Conservation (phyloP, 2,329 filamentous ascomycete genomes). For the Epichloe brachyelytri region DNA sequence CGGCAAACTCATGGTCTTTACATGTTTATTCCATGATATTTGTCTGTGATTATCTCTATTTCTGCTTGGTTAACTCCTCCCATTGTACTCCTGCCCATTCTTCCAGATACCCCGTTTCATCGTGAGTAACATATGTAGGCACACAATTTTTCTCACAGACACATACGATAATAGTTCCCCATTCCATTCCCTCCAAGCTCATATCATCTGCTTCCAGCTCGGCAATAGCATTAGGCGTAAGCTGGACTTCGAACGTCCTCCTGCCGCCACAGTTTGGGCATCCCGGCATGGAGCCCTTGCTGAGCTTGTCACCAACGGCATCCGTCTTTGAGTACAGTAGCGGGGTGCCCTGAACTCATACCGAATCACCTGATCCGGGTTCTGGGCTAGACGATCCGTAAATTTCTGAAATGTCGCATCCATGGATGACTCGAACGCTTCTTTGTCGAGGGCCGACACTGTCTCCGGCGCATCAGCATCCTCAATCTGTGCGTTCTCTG, state of each 20-base stretch:
- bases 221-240: conserved; percentile 80
- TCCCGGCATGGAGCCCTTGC: conserved; percentile 47
- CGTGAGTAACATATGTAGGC: conserved; percentile 41
- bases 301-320: conserved; percentile 53
- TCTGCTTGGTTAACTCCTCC: conserved; percentile 56
- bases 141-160: conserved; percentile 74
- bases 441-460: conserved; percentile 44
- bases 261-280: conserved; percentile 64
- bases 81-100: conserved; percentile 98
- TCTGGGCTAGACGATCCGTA: conserved; percentile 63
- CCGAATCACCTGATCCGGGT: conserved; percentile 69
- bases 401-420: conserved; percentile 71
- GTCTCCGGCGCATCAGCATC: conserved; percentile 27
- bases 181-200: conserved; percentile 82
- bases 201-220: conserved; percentile 71
- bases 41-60: conserved; percentile 12
- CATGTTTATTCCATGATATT: conserved; percentile 7
- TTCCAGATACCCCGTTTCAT: conserved; percentile 67
- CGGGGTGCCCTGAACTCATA: conserved; percentile 66
- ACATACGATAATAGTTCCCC: conserved; percentile 82
- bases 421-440: conserved; percentile 60
- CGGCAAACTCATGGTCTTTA: neutral
- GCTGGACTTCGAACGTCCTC: conserved; percentile 80
- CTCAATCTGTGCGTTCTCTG: conserved; percentile 32
- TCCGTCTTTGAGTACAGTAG: conserved; percentile 75